phyloP scores from a whole-genome alignment of 495 filamentous ascomycete genomes.

The Endocarpon pusillum region DNA sequence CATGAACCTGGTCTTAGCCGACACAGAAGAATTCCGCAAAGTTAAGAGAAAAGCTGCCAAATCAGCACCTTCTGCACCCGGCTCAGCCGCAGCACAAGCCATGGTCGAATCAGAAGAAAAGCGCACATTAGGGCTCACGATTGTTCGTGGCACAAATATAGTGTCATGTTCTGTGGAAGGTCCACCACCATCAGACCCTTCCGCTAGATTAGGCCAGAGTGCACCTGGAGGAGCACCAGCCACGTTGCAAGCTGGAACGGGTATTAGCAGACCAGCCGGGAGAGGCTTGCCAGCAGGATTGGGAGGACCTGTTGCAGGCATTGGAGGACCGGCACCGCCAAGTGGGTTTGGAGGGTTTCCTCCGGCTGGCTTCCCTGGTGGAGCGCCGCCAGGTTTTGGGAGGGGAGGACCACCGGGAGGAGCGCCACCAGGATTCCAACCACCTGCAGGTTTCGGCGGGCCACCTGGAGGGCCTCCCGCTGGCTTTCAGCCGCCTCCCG shows the following conservation, averaged over 20 bases:
- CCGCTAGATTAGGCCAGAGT: constrained; percentile 67
- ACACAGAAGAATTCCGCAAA: constrained; percentile 96
- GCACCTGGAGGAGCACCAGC: constrained; percentile 49
- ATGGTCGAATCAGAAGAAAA: constrained; percentile 87
- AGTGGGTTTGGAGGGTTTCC: constrained; percentile 38
- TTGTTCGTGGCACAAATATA: constrained; percentile 84
- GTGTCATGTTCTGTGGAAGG: constrained; percentile 90
- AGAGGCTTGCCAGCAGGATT: constrained; percentile 76
- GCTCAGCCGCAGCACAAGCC: constrained; percentile 33
- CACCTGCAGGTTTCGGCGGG: constrained; percentile 18
- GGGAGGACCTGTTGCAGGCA: constrained; percentile 77
- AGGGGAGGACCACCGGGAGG: constrained; percentile 47
- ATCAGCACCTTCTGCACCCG: constrained; percentile 46
- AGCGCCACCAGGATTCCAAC: constrained; percentile 36
- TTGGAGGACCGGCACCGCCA: constrained; percentile 61
- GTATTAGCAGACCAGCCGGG: constrained; percentile 82
- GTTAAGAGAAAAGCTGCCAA: constrained; percentile 80
- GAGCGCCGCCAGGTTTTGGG: constrained; percentile 61
- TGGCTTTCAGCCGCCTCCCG: constrained; percentile 53
- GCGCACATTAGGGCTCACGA: constrained; percentile 84
- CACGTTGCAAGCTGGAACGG: constrained; percentile 66
- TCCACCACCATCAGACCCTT: constrained; percentile 87
- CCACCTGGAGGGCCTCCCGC: constrained; percentile 34
- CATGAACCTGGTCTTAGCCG: constrained; percentile 97
- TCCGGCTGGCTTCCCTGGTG: constrained; percentile 49